Conservation (phyloP, 176 grass and related monocot species). For the Alloteropsis semialata region DNA sequence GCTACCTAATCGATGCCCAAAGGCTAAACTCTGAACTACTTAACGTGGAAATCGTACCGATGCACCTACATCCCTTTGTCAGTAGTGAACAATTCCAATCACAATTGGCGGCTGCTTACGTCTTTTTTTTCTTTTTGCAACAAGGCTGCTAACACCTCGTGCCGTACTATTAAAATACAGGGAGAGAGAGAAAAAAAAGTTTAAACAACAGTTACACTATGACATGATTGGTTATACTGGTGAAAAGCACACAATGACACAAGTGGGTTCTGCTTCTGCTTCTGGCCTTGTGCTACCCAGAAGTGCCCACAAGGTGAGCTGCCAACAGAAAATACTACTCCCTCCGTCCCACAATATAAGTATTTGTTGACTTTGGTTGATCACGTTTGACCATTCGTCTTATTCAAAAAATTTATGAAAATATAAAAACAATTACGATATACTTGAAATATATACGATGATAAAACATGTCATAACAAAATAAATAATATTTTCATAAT, state of each 20-base stretch:
- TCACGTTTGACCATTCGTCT: no score
- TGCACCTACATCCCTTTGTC: not conserved
- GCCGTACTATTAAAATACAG: not conserved
- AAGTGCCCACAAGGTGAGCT: no score
- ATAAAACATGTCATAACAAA: no score
- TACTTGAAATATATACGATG: no score
- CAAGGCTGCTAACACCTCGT: not conserved
- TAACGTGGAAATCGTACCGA: not conserved
- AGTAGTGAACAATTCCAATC: not conserved
- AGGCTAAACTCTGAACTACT: not conserved
- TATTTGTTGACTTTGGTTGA: no score
- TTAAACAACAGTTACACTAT: not conserved
- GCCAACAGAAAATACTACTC: no score
- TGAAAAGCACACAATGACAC: not conserved
- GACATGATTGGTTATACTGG: not conserved
- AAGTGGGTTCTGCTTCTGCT: not conserved
- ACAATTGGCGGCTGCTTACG: not conserved
- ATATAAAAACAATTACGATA: no score
- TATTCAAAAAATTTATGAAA: no score
- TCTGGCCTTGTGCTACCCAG: no score
- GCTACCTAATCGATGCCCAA: slow-evolving; percentile 5
- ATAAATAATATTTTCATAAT: no score
- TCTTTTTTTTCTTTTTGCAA: no score
- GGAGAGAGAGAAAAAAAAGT: not conserved
- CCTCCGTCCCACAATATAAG: no score